phyloP scores from a whole-genome alignment of 2,329 filamentous ascomycete genomes.

The Trichophyton benhamiae region DNA sequence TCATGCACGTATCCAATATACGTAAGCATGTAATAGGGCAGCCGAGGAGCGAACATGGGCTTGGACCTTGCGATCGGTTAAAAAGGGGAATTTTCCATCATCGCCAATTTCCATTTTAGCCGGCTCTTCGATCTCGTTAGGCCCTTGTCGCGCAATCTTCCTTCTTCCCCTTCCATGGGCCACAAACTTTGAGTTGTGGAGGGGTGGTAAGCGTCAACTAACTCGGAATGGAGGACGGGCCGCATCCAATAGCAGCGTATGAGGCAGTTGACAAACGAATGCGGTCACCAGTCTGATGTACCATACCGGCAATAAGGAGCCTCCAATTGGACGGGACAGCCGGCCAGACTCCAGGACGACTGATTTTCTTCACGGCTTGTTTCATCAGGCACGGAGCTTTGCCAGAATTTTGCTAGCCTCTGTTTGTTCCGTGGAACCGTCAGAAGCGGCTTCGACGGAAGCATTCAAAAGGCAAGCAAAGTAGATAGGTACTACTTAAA shows the following conservation, averaged over 20 bases:
- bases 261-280: background rate
- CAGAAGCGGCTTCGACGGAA: background rate
- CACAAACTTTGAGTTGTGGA: background rate
- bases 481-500: background rate
- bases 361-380: conserved; percentile 2
- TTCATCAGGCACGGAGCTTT: background rate
- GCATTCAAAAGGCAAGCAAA: background rate
- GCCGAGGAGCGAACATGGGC: background rate
- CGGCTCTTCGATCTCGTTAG: background rate
- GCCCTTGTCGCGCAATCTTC: background rate
- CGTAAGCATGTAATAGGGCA: background rate
- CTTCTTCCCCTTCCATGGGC: background rate
- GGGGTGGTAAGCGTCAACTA: background rate
- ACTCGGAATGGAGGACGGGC: background rate
- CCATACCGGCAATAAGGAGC: background rate
- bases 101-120: conserved; percentile 4
- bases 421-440: background rate
- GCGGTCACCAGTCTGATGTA: background rate
- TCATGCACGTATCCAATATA: background rate
- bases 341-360: background rate
- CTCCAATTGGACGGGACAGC: background rate
- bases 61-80: background rate
- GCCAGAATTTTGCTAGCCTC: background rate
- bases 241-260: background rate
- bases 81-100: conserved; percentile 4